A percentile compares a stretch with the other conserved stretches of the same genome.
These are phyloP conservation scores for Eutrema yunnanense DNA, from an alignment of 345 rosid genomes.

Conservation along the genomic window DNA sequence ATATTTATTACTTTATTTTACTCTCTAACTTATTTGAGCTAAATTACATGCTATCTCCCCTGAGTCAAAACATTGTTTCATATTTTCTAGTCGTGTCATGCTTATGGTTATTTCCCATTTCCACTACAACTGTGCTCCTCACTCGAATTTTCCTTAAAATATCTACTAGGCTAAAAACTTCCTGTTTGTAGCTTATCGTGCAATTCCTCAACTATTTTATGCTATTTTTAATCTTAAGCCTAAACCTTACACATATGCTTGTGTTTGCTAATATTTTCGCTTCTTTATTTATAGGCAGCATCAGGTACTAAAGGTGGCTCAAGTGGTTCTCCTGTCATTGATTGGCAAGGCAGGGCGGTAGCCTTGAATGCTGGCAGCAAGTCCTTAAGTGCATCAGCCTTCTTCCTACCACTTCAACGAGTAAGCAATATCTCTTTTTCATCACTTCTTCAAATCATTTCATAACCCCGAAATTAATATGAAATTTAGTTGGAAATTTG, in stretches of 20 bases:
- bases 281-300: slow-evolving; percentile 65
- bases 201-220: not conserved
- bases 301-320: slow-evolving; percentile 98
- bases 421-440: slow-evolving; percentile 36
- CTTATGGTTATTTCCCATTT: not conserved
- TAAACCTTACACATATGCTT: not conserved
- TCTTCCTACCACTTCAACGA: slow-evolving; percentile 80
- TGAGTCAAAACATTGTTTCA: not conserved
- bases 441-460: not conserved
- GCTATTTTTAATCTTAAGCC: not conserved
- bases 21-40: not conserved
- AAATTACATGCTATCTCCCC: not conserved
- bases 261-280: not conserved
- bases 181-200: slow-evolving; percentile 9
- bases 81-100: not conserved
- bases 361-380: slow-evolving; percentile 98
- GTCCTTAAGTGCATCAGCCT: slow-evolving; percentile 83
- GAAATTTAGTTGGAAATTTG: not conserved
- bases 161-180: not conserved
- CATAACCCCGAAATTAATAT: not conserved
- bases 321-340: slow-evolving; percentile 97
- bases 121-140: not conserved
- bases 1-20: not conserved
- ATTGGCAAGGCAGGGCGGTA: slow-evolving; percentile 92
- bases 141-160: not conserved